Evolutionary conservation across 192 early-diverging fungal genomes (phyloP), one percentile per base, ranked within the genome.

Genomic region (Coemansia sp.): DNA sequence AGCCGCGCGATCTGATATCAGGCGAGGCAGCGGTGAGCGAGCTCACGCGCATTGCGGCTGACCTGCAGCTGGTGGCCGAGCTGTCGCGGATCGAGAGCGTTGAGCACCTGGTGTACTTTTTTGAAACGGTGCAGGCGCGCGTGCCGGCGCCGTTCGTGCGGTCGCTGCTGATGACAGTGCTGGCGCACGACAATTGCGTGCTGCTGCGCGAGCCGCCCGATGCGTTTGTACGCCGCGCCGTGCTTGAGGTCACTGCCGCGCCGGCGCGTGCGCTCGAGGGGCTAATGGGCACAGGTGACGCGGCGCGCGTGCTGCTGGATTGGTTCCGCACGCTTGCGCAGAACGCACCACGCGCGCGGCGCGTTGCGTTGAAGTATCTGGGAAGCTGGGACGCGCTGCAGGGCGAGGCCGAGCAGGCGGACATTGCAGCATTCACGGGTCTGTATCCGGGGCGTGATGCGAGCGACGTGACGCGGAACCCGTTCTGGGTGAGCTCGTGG

Each of bases 401-500:
- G 52, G 68, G 48, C 2, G 74, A 71, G 10, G 74, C 68, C 27
- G 74, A 77, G 68, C 64, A 67, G 31, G 44, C 64, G 12, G 74
- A 77, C 32, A 64, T 64, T 11, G 49, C 33, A 38, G 35, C 65
- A 5, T 77, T 47, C 45, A 5, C 33, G 27, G 55, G 42, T 4
- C 43, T 29, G 18, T 52, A 67, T 25, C 64, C 64, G 16, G 12
- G 33, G 11, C 16, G 9, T 0, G 49, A 24, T 3, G 66, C 67
- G 0, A 18, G 19, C 6, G 69, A 71, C 30, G 64, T 68, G 11
- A 27, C 35, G 22, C 24, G 12, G 46, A 77, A 77, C 45, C 46
- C 65, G 31, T 77, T 77, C 25, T 58, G 56, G 57, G 35, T 71
- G 30, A 77, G 74, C 68, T 77, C 74, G 43, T 77, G 74, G 74